Evolutionary conservation across 805 yeast species (phyloP).

Genomic region (Nakazawaea laoshanensis): DNA sequence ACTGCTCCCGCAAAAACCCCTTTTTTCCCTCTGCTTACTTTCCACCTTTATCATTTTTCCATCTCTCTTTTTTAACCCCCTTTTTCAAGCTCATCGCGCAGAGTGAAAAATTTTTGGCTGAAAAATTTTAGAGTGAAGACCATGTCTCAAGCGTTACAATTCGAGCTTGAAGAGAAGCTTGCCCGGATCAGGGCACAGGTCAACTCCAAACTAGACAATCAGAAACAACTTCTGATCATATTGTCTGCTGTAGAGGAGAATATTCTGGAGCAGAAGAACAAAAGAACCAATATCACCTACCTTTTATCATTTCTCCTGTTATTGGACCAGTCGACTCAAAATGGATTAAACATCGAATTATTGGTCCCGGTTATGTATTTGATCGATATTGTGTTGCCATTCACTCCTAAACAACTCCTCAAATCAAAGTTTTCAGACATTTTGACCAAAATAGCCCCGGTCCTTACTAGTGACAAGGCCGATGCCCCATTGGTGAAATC

Average conservation of each 20-base stretch:
- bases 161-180: conserved; percentile 56
- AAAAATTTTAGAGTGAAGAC: too few relatives aligned
- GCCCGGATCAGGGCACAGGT: conserved; percentile 63
- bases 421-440: conserved; percentile 72
- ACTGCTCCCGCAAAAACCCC: too few relatives aligned
- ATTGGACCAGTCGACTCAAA: conserved; percentile 62
- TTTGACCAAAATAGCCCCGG: conserved; percentile 72
- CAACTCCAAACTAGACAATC: conserved; percentile 78
- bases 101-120: too few relatives aligned
- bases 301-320: conserved; percentile 77
- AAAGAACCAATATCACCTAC: conserved; percentile 68
- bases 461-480: conserved; percentile 56
- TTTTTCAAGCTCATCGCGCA: too few relatives aligned
- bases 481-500: conserved; percentile 80
- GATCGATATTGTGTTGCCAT: conserved; percentile 71
- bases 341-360: conserved; percentile 48
- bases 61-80: too few relatives aligned
- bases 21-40: too few relatives aligned
- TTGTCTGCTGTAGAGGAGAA: conserved; percentile 88
- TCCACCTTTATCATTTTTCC: too few relatives aligned
- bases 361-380: conserved; percentile 76
- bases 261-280: conserved; percentile 55
- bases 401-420: conserved; percentile 59
- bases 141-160: too few relatives aligned
- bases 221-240: conserved; percentile 75